Percentiles rank a stretch among this genome's conserved stretches.
These are phyloP conservation scores for Carex littledalei DNA, from an alignment of 176 grass and related monocot species.

Conservation along the genomic window DNA sequence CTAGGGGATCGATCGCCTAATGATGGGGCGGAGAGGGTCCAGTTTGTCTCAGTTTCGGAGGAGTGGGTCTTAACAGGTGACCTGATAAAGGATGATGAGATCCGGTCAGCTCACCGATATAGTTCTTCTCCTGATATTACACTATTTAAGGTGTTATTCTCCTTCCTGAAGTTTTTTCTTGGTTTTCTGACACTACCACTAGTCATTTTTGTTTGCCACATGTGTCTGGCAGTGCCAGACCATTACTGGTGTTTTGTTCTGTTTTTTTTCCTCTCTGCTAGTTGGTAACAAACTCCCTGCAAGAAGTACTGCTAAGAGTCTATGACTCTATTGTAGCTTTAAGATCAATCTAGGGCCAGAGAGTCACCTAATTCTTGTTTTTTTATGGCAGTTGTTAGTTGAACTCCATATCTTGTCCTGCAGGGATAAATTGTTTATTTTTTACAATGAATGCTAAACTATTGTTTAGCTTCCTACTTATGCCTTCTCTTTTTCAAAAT, in stretches of 20 bases:
- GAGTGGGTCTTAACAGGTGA: constrained; percentile 94
- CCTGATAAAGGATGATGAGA: constrained; percentile 54
- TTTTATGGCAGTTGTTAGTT: not conserved
- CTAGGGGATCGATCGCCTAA: constrained; percentile 48
- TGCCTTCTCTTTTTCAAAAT: constrained; percentile 15
- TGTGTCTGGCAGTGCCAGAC: not conserved
- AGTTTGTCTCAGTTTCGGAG: constrained; percentile 75
- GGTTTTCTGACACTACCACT: not conserved
- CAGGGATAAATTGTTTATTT: constrained; percentile 12
- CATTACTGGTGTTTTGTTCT: not conserved
- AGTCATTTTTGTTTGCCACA: not conserved
- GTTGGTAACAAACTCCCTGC: not conserved
- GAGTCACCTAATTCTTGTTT: not conserved
- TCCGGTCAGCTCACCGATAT: constrained; percentile 73
- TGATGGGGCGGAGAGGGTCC: constrained; percentile 73
- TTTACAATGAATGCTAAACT: not conserved
- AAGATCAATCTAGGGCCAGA: not conserved
- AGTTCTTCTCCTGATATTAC: constrained; percentile 94
- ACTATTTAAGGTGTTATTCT: constrained; percentile 65
- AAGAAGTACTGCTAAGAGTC: not conserved
- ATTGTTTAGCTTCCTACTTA: not conserved
- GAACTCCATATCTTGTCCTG: not conserved
- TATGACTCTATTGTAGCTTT: not conserved
- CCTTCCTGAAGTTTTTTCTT: not conserved
- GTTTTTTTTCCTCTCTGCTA: not conserved